phyloP scores from a whole-genome alignment of 805 yeast species.

The Candida ascalaphidarum region DNA sequence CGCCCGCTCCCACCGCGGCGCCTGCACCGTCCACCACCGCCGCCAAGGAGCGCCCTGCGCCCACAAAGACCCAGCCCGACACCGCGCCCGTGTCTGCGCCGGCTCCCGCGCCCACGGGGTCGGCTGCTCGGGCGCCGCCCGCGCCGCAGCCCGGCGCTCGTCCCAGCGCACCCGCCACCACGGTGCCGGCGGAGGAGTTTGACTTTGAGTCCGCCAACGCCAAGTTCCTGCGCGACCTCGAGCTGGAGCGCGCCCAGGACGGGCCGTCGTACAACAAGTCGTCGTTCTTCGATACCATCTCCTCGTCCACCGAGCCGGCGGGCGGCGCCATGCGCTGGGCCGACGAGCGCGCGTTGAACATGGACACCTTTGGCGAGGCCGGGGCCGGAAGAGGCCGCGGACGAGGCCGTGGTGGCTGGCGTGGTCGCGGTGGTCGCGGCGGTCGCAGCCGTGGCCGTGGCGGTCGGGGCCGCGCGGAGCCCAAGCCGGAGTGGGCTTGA shows the following conservation, averaged over 20 bases:
- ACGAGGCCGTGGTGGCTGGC: conserved; percentile 25
- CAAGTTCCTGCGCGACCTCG: conserved; percentile 49
- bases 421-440: conserved; percentile 38
- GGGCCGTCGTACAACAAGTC: conserved; percentile 57
- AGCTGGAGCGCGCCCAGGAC: conserved; percentile 23
- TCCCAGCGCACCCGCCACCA: conserved; percentile 12
- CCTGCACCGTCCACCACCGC: conserved; percentile 3
- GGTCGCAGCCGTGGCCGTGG: conserved; percentile 33
- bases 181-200: conserved; percentile 51
- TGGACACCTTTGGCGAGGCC: conserved; percentile 76
- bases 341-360: conserved; percentile 63
- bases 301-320: conserved; percentile 55
- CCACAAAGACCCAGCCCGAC: conserved; percentile 5
- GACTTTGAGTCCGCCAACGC: conserved; percentile 74
- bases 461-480: conserved; percentile 13
- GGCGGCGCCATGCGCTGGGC: conserved; percentile 51
- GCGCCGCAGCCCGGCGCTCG: conserved; percentile 5
- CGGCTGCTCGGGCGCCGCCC: conserved; percentile 9
- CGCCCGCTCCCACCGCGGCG: neutral
- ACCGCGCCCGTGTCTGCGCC: conserved; percentile 3
- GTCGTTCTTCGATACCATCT: conserved; percentile 83
- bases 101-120: conserved; percentile 7
- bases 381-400: conserved; percentile 23
- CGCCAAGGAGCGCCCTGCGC: conserved; percentile 5
- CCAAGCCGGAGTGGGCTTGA: too few relatives aligned